Evolutionary conservation across 495 filamentous ascomycete species (phyloP).

Genomic region (Aspergillus haitiensis): DNA sequence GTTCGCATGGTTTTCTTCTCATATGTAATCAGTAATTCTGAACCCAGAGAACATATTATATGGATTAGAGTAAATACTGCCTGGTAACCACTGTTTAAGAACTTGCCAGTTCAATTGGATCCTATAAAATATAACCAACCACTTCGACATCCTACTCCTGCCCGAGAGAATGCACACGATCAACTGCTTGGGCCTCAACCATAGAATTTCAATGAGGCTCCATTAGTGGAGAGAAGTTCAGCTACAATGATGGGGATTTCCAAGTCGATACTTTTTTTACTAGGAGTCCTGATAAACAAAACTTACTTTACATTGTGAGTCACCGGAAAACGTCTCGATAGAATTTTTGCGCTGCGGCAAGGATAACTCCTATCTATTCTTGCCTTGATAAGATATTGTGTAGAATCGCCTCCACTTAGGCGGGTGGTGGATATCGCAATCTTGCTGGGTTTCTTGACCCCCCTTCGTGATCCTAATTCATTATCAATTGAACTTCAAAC

Average conservation of each 20-base stretch:
- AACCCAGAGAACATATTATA: background rate
- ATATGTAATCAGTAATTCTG: background rate
- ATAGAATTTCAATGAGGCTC: constrained; percentile 3
- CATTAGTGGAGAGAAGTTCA: background rate
- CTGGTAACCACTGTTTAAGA: background rate
- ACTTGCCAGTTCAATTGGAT: background rate
- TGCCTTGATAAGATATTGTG: background rate
- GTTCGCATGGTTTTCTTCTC: background rate
- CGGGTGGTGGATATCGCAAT: background rate
- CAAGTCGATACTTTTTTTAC: too few relatives aligned
- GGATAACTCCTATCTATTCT: too few relatives aligned
- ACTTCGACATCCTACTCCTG: background rate
- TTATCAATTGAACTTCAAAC: background rate
- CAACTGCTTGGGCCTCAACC: background rate
- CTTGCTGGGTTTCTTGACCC: background rate
- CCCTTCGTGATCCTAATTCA: too few relatives aligned
- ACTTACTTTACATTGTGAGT: background rate
- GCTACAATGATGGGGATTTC: background rate
- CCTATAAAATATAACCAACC: background rate
- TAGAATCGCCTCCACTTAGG: background rate
- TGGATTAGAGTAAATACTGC: background rate
- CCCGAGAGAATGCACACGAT: background rate
- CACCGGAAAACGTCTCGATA: background rate
- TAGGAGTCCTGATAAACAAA: too few relatives aligned
- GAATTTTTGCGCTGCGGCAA: background rate